Conservation (phyloP, 352 stramenopile genomes). For the Pythium scleroteichum region DNA sequence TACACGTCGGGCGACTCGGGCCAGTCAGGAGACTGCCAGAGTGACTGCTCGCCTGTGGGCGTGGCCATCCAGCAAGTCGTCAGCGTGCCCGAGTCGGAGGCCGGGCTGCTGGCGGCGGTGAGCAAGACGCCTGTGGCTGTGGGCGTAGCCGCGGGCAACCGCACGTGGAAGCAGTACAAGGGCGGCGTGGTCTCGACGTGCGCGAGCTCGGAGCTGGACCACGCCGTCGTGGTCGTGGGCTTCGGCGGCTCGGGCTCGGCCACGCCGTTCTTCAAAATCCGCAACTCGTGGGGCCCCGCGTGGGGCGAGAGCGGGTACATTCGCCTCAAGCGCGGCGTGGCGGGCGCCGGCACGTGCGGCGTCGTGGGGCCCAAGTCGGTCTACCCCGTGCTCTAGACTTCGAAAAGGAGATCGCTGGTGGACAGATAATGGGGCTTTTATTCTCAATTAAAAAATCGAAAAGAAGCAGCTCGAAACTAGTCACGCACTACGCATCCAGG, state of each 20-base stretch:
- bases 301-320: constrained; percentile 96
- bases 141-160: constrained; percentile 94
- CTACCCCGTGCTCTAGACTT: constrained; percentile 57
- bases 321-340: constrained; percentile 82
- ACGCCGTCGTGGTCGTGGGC: constrained; percentile 97
- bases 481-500: too few relatives aligned
- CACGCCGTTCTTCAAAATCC: constrained; percentile 93
- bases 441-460: too few relatives aligned
- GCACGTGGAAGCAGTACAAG: constrained; percentile 97
- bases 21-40: constrained; percentile 33
- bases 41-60: constrained; percentile 30
- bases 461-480: too few relatives aligned
- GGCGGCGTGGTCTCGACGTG: constrained; percentile 86
- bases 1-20: constrained; percentile 70
- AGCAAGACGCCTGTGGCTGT: constrained; percentile 92
- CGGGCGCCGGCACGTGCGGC: constrained; percentile 52
- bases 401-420: neutral
- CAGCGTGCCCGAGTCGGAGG: constrained; percentile 70
- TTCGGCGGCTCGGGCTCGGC: constrained; percentile 67
- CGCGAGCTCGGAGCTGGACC: constrained; percentile 92
- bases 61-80: constrained; percentile 49
- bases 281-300: constrained; percentile 96
- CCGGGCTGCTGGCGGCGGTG: constrained; percentile 84
- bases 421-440: neutral
- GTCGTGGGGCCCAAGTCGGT: constrained; percentile 60